Conservation (phyloP, 2,329 filamentous ascomycete species). For the Trematosphaeria pertusa region DNA sequence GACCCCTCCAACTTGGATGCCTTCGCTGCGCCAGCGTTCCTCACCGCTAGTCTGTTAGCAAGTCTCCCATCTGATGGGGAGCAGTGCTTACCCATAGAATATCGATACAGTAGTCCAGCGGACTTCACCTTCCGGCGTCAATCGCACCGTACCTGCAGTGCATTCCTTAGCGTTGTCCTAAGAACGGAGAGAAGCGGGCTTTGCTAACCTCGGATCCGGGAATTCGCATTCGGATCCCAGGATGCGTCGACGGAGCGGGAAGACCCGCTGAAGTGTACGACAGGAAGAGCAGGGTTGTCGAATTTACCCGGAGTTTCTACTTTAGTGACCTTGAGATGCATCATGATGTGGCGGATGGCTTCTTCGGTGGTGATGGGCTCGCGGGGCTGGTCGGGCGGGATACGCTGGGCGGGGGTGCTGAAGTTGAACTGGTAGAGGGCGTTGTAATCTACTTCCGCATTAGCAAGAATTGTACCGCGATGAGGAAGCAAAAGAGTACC, state of each 20-base stretch:
- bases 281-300: slow-evolving; percentile 65
- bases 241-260: slow-evolving; percentile 68
- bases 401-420: slow-evolving; percentile 45
- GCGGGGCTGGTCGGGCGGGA: slow-evolving; percentile 49
- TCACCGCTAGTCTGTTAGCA: slow-evolving; percentile 68
- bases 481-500: slow-evolving; percentile 27
- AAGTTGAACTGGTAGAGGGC: slow-evolving; percentile 80
- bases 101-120: slow-evolving; percentile 76
- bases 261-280: slow-evolving; percentile 72
- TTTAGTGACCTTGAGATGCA: slow-evolving; percentile 67
- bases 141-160: slow-evolving; percentile 69
- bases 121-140: slow-evolving; percentile 74
- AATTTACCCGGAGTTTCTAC: slow-evolving; percentile 66
- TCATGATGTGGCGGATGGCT: slow-evolving; percentile 72
- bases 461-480: background rate
- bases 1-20: slow-evolving; percentile 74
- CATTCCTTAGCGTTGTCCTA: no score
- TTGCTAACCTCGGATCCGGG: slow-evolving; percentile 68
- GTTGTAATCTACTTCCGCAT: slow-evolving; percentile 63
- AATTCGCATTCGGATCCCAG: slow-evolving; percentile 74
- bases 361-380: slow-evolving; percentile 68
- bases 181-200: no score
- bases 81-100: slow-evolving; percentile 58
- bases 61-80: no score
- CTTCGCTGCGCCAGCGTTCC: slow-evolving; percentile 78